These are phyloP conservation scores for Monilinia fructicola DNA, from an alignment of 2,329 filamentous ascomycete genomes.

Conservation along the genomic window DNA sequence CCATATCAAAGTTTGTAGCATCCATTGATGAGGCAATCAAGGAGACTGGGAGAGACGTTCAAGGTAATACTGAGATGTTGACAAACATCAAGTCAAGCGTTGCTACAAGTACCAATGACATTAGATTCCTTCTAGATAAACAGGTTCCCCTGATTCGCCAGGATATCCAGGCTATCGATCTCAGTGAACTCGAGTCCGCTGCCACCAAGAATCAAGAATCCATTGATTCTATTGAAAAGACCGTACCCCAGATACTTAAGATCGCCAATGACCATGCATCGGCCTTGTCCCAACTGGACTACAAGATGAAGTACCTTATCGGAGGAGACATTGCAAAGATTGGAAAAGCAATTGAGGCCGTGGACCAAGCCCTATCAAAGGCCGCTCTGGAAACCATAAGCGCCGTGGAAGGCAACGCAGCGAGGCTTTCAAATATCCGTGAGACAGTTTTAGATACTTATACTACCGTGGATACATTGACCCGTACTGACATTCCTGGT, in stretches of 20 bases:
- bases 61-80: conserved; percentile 25
- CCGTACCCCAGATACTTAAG: conserved; percentile 20
- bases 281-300: conserved; percentile 21
- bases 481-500: conserved; percentile 25
- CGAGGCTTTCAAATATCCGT: conserved; percentile 25
- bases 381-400: conserved; percentile 22
- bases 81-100: conserved; percentile 24
- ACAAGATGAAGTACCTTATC: conserved; percentile 24
- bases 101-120: conserved; percentile 25
- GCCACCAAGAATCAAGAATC: conserved; percentile 18
- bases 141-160: conserved; percentile 25
- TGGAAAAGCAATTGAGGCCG: conserved; percentile 24
- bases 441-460: conserved; percentile 25
- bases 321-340: conserved; percentile 24
- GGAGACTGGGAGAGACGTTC: conserved; percentile 24
- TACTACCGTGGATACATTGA: conserved; percentile 25
- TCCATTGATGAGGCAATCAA: conserved; percentile 25
- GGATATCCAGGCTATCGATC: conserved; percentile 26
- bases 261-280: conserved; percentile 24
- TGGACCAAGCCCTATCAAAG: conserved; percentile 24
- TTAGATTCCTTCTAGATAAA: conserved; percentile 25
- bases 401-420: conserved; percentile 24
- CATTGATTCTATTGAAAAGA: conserved; percentile 24
- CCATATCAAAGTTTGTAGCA: conserved; percentile 23
- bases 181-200: conserved; percentile 18